phyloP scores from a whole-genome alignment of 2,329 filamentous ascomycete genomes.

The Dactylellina parvicollis region DNA sequence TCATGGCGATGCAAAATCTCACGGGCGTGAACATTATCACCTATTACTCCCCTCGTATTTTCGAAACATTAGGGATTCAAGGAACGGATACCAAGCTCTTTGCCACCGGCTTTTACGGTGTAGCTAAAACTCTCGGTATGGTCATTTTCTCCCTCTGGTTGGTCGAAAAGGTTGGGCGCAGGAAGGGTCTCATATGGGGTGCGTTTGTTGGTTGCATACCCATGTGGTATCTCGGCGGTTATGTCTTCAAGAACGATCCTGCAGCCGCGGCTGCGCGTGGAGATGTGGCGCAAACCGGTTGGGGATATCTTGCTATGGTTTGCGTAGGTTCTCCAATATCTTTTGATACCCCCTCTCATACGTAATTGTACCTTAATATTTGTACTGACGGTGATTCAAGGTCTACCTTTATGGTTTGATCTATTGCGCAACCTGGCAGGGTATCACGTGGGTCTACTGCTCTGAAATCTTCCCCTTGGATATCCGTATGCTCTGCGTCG shows the following conservation, averaged over 20 bases:
- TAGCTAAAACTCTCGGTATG: conserved; percentile 75
- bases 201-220: conserved; percentile 71
- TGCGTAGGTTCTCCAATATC: conserved; percentile 44
- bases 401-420: conserved; percentile 66
- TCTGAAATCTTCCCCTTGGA: conserved; percentile 69
- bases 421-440: conserved; percentile 78
- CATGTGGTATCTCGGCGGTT: conserved; percentile 77
- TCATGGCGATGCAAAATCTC: conserved; percentile 84
- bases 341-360: background rate
- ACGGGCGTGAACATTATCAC: conserved; percentile 72
- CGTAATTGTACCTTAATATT: background rate
- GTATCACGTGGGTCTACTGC: conserved; percentile 73
- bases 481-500: conserved; percentile 62
- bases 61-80: conserved; percentile 71
- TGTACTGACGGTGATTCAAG: background rate
- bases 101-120: conserved; percentile 77
- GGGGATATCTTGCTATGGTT: conserved; percentile 44
- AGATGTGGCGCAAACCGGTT: conserved; percentile 15
- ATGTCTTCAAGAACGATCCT: conserved; percentile 59
- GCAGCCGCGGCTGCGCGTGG: background rate
- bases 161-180: conserved; percentile 75
- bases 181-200: conserved; percentile 72
- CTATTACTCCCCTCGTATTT: conserved; percentile 77
- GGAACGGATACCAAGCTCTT: conserved; percentile 69
- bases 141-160: conserved; percentile 73